A percentile compares a stretch with the other conserved stretches of the same genome.
These are phyloP conservation scores for Pseudogymnoascus destructans DNA, from an alignment of 2,329 filamentous ascomycete genomes.

Conservation along the genomic window DNA sequence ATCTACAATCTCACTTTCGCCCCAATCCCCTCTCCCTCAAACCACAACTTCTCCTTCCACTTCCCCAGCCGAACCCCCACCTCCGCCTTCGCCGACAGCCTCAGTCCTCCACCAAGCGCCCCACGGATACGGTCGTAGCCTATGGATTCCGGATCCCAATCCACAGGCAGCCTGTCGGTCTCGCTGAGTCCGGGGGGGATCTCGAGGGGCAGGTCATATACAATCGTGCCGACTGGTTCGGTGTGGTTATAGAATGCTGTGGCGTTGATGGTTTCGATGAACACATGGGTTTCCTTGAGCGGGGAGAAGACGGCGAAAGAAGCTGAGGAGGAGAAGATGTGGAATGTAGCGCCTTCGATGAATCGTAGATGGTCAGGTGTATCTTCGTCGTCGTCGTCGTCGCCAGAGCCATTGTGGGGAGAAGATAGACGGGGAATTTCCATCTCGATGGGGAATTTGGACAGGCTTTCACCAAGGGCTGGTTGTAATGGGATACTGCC, in stretches of 20 bases:
- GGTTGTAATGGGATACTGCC: slow-evolving; percentile 63
- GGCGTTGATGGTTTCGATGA: slow-evolving; percentile 68
- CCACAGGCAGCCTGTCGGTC: slow-evolving; percentile 68
- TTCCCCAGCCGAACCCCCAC: slow-evolving; percentile 62
- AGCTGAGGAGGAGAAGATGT: slow-evolving; percentile 75
- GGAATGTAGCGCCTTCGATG: slow-evolving; percentile 74
- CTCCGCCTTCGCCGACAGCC: slow-evolving; percentile 63
- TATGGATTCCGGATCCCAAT: slow-evolving; percentile 62
- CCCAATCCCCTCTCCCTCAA: slow-evolving; percentile 55
- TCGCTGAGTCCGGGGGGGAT: slow-evolving; percentile 61
- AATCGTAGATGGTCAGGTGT: slow-evolving; percentile 42
- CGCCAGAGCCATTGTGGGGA: slow-evolving; percentile 34
- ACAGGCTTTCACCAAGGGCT: slow-evolving; percentile 57
- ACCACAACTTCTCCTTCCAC: slow-evolving; percentile 63
- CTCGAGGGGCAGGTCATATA: slow-evolving; percentile 60
- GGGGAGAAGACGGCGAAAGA: slow-evolving; percentile 75
- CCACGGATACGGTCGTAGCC: slow-evolving; percentile 72
- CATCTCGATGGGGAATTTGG: slow-evolving; percentile 56
- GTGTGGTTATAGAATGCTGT: slow-evolving; percentile 75
- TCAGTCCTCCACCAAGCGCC: slow-evolving; percentile 68
- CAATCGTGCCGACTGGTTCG: slow-evolving; percentile 63
- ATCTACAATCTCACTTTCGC: slow-evolving; percentile 46
- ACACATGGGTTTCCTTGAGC: slow-evolving; percentile 56
- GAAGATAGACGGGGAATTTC: slow-evolving; percentile 54
- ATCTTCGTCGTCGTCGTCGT: slow-evolving; percentile 29